phyloP scores from a whole-genome alignment of 2,329 filamentous ascomycete species.

The Stachybotrys echinatus region DNA sequence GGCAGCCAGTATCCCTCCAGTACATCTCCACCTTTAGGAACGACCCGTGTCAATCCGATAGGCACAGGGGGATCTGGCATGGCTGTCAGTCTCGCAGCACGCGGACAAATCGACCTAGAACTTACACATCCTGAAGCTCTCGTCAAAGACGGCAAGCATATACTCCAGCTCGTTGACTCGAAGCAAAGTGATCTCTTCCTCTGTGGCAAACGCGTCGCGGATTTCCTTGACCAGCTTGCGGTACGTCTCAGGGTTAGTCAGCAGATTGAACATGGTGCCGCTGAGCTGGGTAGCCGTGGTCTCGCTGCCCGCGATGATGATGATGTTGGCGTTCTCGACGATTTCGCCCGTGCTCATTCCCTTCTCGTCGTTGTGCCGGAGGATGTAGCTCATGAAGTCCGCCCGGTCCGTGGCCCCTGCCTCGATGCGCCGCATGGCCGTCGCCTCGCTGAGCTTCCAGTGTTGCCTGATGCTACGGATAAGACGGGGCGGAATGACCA shows the following conservation, averaged over 20 bases:
- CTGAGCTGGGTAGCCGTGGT: constrained; percentile 20
- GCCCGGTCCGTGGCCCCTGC: constrained; percentile 7
- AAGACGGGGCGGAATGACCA: background rate
- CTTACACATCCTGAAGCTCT: constrained; percentile 25
- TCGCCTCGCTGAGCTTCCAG: constrained; percentile 1
- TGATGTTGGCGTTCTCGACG: constrained; percentile 8
- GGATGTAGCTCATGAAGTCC: constrained; percentile 13
- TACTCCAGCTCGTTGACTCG: constrained; percentile 9
- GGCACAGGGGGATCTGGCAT: constrained; percentile 22
- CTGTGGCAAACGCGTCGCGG: constrained; percentile 1
- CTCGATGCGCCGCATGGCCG: constrained; percentile 9
- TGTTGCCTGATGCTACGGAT: constrained; percentile 2
- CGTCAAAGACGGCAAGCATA: constrained; percentile 32
- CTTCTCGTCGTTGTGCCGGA: constrained; percentile 10
- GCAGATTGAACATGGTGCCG: constrained; percentile 17
- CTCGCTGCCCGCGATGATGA: constrained; percentile 20
- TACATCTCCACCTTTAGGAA: constrained; percentile 22
- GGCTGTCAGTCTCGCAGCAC: background rate
- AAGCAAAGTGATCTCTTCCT: constrained; percentile 5
- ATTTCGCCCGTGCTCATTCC: constrained; percentile 6
- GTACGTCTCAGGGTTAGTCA: constrained; percentile 19
- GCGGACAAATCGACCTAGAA: background rate
- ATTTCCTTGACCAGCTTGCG: constrained; percentile 27
- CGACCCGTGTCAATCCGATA: constrained; percentile 14
- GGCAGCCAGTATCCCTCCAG: constrained; percentile 13